Percentiles rank a stretch among this genome's conserved stretches.
Conservation (phyloP, 2,329 filamentous ascomycete genomes). For the Chalara sp. region DNA sequence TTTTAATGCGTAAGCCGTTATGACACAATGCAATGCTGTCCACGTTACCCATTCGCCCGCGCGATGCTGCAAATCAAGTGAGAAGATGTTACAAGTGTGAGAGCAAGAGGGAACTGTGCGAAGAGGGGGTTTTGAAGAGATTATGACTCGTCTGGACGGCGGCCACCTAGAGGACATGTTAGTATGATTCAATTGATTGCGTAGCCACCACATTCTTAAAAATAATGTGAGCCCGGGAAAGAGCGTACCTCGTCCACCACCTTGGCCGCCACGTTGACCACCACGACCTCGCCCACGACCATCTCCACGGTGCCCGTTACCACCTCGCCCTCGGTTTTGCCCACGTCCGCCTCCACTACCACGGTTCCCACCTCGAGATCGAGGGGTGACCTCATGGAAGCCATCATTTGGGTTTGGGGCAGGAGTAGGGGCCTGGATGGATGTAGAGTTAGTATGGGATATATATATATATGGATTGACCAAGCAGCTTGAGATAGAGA, state of each 20-base stretch:
- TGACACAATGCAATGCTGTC: neutral
- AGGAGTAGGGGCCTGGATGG: constrained; percentile 20
- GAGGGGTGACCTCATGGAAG: constrained; percentile 61
- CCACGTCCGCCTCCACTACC: constrained; percentile 31
- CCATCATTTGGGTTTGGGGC: constrained; percentile 50
- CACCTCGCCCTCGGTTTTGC: constrained; percentile 33
- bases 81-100: neutral
- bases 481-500: too few species aligned
- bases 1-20: too few species aligned
- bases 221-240: too few species aligned
- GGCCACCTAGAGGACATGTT: constrained; percentile 15
- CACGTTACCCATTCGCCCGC: constrained; percentile 9
- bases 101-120: neutral
- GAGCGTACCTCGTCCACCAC: neutral
- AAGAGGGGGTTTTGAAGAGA: neutral
- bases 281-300: constrained; percentile 26
- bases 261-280: constrained; percentile 10
- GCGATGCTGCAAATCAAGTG: constrained; percentile 4
- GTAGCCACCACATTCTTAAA: too few species aligned
- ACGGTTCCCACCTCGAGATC: constrained; percentile 44
- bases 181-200: neutral
- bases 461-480: too few species aligned
- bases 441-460: too few species aligned
- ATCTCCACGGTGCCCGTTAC: constrained; percentile 37
- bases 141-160: constrained; percentile 19